Percentiles rank a stretch among this genome's conserved stretches.
phyloP scores from a whole-genome alignment of 2,329 filamentous ascomycete genomes.

The Alternaria sp. region DNA sequence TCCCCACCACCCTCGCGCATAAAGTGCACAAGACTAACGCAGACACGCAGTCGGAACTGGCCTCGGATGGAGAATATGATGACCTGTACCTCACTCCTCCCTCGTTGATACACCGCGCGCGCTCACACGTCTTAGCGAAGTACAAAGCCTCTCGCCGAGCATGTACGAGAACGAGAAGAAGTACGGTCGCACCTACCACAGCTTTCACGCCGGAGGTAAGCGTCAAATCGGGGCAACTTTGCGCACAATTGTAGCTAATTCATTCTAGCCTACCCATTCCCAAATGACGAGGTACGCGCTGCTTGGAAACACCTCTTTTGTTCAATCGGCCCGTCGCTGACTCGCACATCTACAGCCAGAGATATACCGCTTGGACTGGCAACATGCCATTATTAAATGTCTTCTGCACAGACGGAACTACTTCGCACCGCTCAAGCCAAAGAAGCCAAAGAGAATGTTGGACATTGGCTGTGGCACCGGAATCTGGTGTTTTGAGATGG shows the following conservation, averaged over 20 bases:
- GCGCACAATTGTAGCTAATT: constrained; percentile 30
- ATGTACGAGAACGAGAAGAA: constrained; percentile 52
- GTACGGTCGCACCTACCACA: constrained; percentile 54
- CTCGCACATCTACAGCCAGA: constrained; percentile 40
- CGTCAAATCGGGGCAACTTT: not conserved
- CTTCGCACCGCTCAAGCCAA: constrained; percentile 48
- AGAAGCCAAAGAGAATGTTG: constrained; percentile 47
- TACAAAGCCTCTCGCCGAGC: constrained; percentile 51
- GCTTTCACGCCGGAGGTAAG: constrained; percentile 52
- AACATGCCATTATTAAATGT: constrained; percentile 51
- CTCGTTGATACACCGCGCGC: constrained; percentile 1
- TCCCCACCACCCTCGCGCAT: constrained; percentile 1
- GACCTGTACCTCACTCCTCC: constrained; percentile 36
- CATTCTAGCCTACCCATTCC: constrained; percentile 50
- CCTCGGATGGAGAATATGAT: constrained; percentile 41
- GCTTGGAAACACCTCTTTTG: constrained; percentile 7
- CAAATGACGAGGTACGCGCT: constrained; percentile 48
- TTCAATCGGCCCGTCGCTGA: constrained; percentile 22
- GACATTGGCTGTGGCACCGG: constrained; percentile 56
- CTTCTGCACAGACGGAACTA: constrained; percentile 47
- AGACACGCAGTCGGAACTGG: constrained; percentile 41
- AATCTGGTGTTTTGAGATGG: constrained; percentile 55
- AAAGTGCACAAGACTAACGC: constrained; percentile 24
- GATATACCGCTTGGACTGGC: constrained; percentile 50
- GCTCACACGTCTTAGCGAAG: constrained; percentile 44